Base-by-base conservation (phyloP, 768 basidiomycete genomes). In the Baorangia bicolor region DNA sequence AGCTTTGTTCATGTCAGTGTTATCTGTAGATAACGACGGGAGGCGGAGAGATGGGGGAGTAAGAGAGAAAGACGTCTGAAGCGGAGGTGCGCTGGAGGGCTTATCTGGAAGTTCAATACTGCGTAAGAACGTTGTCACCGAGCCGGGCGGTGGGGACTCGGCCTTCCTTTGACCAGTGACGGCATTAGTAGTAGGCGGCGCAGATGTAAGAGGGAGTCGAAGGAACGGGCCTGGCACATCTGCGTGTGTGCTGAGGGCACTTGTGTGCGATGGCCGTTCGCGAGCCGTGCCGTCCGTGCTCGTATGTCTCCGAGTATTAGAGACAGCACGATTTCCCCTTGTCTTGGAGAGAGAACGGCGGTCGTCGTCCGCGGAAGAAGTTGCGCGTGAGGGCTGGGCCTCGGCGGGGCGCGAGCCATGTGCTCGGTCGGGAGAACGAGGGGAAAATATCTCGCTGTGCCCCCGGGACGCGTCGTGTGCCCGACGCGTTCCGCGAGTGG, bases 41-140 rank as follows among this genome's bases (percentile, higher is more conserved):
- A 49, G 57, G 41, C 51, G 53, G 27, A 34, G 57, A 35, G 62
- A 38, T 47, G 49, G 55, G 5, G 64, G 41, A 21, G 25, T 31
- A n/a, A 46, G 37, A 35, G 56, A 33, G 31, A 52, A 44, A 3
- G 68, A 49, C 14, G 45, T 49, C 34, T 56, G 69, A 43, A 37
- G 49, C 23, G 59, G 45, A 9, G 58, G 54, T 13, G 46, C 53
- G 39, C 40, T 51, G 21, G 59, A 37, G 14, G 49, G 57, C 18
- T 61, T 60, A 50, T 62, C 58, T 34, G 60, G 59, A 49, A 72
- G 61, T 41, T 62, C 49, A 21, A 68, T 66, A 23, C 48, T 68
- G 39, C 64, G 60, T 25, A 70, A 55, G 51, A 69, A 70, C 1
- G 55, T 38, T 44, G 66, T 63, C n/a, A 59, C 70, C 16, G 64